Percentiles rank a stretch among this genome's conserved stretches.
Evolutionary conservation across 371 early-diverging fungal species (phyloP).

Genomic region (Mycotypha africana): DNA sequence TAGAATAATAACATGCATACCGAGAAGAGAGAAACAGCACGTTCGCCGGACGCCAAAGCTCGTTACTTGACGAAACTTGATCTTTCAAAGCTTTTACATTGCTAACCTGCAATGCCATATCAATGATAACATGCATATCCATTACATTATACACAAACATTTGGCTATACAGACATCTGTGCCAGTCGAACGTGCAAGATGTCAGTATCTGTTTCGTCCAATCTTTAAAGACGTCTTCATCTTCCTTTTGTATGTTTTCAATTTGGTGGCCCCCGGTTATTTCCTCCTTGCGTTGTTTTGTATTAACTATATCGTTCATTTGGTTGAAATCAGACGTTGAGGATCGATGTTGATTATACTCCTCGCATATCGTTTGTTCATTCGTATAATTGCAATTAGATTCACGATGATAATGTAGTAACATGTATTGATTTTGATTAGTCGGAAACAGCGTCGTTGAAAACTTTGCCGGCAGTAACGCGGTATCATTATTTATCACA

Average conservation of each 20-base stretch:
- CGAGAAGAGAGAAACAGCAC: slow-evolving; percentile 83
- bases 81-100: slow-evolving; percentile 24
- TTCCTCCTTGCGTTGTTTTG: too few relatives aligned
- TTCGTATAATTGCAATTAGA: too few relatives aligned
- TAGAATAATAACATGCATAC: slow-evolving; percentile 74
- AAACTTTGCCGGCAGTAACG: too few relatives aligned
- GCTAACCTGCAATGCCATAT: slow-evolving; percentile 52
- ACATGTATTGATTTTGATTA: too few relatives aligned
- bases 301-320: too few relatives aligned
- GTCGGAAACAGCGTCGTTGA: too few relatives aligned
- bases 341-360: too few relatives aligned
- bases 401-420: too few relatives aligned
- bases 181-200: slow-evolving; percentile 63
- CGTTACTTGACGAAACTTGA: slow-evolving; percentile 16
- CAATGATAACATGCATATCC: slow-evolving; percentile 60
- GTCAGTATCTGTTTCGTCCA: slow-evolving; percentile 24
- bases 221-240: slow-evolving; percentile 17
- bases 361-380: too few relatives aligned
- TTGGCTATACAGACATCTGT: slow-evolving; percentile 70
- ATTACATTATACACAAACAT: slow-evolving; percentile 83
- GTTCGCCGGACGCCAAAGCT: slow-evolving; percentile 72
- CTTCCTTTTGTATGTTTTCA: slow-evolving; percentile 5
- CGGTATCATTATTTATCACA: too few relatives aligned
- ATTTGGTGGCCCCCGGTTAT: background rate
- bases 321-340: too few relatives aligned